A percentile compares a stretch with the other conserved stretches of the same genome.
These are phyloP conservation scores for Termitomyces eurrhizus DNA, from an alignment of 768 basidiomycete genomes.

Conservation along the genomic window DNA sequence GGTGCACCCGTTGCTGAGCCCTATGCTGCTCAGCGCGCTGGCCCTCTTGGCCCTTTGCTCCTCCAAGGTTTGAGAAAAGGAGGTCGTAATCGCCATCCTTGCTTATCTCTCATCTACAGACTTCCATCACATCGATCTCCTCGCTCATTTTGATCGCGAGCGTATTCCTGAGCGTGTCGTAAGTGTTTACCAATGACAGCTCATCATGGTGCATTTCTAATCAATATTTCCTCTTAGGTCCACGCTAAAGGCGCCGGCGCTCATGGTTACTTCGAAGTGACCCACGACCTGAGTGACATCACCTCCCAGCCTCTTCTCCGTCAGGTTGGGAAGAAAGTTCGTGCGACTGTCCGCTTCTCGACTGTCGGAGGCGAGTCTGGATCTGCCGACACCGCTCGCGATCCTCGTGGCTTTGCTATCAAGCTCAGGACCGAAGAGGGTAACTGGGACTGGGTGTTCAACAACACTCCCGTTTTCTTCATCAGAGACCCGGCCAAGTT, in stretches of 20 bases:
- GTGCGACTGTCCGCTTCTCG: conserved; percentile 82
- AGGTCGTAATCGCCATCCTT: not conserved
- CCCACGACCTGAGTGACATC: conserved; percentile 80
- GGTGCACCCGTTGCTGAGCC: conserved; percentile 76
- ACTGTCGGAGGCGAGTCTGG: conserved; percentile 90
- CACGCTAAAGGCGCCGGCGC: conserved; percentile 93
- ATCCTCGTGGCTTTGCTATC: conserved; percentile 90
- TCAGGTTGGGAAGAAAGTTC: conserved; percentile 63
- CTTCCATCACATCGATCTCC: conserved; percentile 85
- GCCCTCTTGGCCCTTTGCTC: conserved; percentile 75
- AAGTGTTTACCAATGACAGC: conserved; percentile 22
- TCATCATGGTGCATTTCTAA: conserved; percentile 21
- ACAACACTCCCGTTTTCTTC: conserved; percentile 92
- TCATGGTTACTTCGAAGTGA: conserved; percentile 90
- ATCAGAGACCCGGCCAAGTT: conserved; percentile 86
- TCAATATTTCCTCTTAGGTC: conserved; percentile 42
- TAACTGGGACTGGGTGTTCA: conserved; percentile 90
- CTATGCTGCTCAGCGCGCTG: conserved; percentile 75
- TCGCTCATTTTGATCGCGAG: conserved; percentile 92
- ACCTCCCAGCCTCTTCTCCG: conserved; percentile 69
- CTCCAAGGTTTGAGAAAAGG: conserved; percentile 61
- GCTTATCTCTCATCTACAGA: conserved; percentile 36
- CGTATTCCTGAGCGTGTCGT: conserved; percentile 95
- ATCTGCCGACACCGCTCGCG: conserved; percentile 88
- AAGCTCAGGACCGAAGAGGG: conserved; percentile 90